A percentile compares a stretch with the other conserved stretches of the same genome.
Evolutionary conservation across 2,329 filamentous ascomycete species (phyloP).

Genomic region (Paramyrothecium roridum): DNA sequence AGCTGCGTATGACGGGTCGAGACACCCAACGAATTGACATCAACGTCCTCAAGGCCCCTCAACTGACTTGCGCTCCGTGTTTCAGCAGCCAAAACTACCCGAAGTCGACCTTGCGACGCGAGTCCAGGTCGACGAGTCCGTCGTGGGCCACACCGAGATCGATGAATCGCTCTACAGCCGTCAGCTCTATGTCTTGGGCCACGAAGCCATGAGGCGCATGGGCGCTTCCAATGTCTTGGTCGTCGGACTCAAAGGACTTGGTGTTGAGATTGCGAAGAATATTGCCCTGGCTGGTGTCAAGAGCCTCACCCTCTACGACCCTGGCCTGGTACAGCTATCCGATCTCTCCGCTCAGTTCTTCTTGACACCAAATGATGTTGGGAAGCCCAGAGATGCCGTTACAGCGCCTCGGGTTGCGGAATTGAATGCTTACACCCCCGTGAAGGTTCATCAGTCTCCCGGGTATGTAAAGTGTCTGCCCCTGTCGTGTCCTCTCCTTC

Average conservation of each 20-base stretch:
- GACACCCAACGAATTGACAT: not conserved
- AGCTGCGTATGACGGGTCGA: not conserved
- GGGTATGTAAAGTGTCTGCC: constrained; percentile 33
- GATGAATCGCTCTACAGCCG: constrained; percentile 72
- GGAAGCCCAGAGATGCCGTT: constrained; percentile 83
- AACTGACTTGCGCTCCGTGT: constrained; percentile 9
- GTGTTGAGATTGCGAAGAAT: constrained; percentile 98
- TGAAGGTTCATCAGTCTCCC: constrained; percentile 67
- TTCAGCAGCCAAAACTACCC: constrained; percentile 49
- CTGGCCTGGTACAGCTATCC: constrained; percentile 75
- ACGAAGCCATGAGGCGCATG: constrained; percentile 98
- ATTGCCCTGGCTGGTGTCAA: constrained; percentile 97
- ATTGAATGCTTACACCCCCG: constrained; percentile 93
- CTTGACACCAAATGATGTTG: constrained; percentile 81
- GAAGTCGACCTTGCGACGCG: constrained; percentile 61
- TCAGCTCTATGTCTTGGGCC: constrained; percentile 68
- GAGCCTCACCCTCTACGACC: constrained; percentile 90
- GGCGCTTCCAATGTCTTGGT: constrained; percentile 91
- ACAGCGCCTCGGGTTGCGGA: constrained; percentile 89
- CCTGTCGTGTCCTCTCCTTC: constrained; percentile 4
- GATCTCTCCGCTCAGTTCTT: constrained; percentile 98
- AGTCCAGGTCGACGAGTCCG: constrained; percentile 64
- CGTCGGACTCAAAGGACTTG: constrained; percentile 86
- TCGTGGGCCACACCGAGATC: constrained; percentile 56
- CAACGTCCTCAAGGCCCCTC: not conserved